Evolutionary conservation across 495 filamentous ascomycete species (phyloP).

Genomic region (Chaetomium cochliodes): DNA sequence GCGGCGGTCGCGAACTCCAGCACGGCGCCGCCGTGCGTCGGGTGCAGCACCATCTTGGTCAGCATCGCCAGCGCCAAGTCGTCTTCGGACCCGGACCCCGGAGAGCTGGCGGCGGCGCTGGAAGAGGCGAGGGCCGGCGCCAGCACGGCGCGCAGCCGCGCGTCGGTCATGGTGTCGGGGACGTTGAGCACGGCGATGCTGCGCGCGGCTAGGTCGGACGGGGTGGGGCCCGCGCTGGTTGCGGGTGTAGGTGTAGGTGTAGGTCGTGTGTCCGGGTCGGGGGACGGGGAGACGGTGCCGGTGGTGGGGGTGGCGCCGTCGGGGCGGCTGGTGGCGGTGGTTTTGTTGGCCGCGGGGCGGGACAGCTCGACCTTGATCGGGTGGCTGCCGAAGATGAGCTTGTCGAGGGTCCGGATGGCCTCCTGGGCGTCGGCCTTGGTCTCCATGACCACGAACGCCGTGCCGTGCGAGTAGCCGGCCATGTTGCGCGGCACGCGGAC

Average conservation of each 20-base stretch:
- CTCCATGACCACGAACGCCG: slow-evolving; percentile 73
- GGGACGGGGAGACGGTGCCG: slow-evolving; percentile 35
- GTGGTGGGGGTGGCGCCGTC: slow-evolving; percentile 3
- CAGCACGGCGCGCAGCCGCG: slow-evolving; percentile 62
- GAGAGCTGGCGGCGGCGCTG: too few relatives aligned
- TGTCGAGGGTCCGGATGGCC: slow-evolving; percentile 67
- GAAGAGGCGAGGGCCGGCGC: slow-evolving; percentile 50
- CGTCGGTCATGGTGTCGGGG: slow-evolving; percentile 70
- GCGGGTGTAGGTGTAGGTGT: slow-evolving; percentile 11
- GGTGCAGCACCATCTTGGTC: slow-evolving; percentile 66
- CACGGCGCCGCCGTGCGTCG: slow-evolving; percentile 81
- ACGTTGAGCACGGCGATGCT: slow-evolving; percentile 65
- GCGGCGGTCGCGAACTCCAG: slow-evolving; percentile 73
- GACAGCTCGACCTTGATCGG: slow-evolving; percentile 68
- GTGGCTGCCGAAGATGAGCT: slow-evolving; percentile 66
- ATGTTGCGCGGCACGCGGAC: slow-evolving; percentile 63
- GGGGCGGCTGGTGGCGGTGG: slow-evolving; percentile 37
- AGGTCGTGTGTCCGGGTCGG: slow-evolving; percentile 25
- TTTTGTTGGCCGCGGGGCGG: slow-evolving; percentile 45
- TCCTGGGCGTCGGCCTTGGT: slow-evolving; percentile 67
- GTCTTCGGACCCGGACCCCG: too few relatives aligned
- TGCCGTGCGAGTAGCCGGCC: slow-evolving; percentile 66
- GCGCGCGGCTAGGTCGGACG: slow-evolving; percentile 45
- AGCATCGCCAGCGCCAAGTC: too few relatives aligned
- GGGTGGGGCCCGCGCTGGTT: slow-evolving; percentile 29